Evolutionary conservation across 2,329 filamentous ascomycete genomes (phyloP).

Genomic region (Diaporthe eres): DNA sequence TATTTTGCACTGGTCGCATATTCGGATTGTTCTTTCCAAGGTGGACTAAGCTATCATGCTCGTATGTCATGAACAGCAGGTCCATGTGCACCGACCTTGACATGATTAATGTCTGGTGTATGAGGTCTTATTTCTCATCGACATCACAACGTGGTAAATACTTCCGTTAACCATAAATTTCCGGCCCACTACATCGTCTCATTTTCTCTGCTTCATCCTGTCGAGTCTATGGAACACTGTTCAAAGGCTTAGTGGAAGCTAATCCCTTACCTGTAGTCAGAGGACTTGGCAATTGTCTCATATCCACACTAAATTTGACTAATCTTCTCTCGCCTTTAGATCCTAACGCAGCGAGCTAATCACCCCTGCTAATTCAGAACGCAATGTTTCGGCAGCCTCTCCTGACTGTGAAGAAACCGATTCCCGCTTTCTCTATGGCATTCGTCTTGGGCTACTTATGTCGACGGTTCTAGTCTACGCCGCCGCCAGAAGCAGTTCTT

Average conservation of each 20-base stretch:
- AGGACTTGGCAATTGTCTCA: neutral
- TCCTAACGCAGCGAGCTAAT: neutral
- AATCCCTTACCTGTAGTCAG: neutral
- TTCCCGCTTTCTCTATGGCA: neutral
- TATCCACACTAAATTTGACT: neutral
- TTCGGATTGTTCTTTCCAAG: fast-evolving
- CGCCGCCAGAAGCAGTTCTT: too few species aligned
- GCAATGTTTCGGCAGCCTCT: too few species aligned
- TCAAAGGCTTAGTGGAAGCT: neutral
- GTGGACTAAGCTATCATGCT: neutral
- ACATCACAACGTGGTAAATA: neutral
- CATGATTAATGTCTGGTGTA: neutral
- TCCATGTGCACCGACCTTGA: neutral
- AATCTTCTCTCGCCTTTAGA: neutral
- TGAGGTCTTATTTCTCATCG: neutral
- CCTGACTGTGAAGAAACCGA: neutral
- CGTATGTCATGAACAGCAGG: neutral
- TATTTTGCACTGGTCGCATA: neutral
- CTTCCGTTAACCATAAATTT: neutral
- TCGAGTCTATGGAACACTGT: neutral
- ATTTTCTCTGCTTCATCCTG: neutral
- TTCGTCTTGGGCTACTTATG: too few species aligned
- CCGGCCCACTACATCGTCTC: neutral
- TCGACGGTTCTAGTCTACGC: too few species aligned
- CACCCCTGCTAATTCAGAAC: neutral